These are phyloP conservation scores for Shiraia sp. DNA, from an alignment of 2,329 filamentous ascomycete species.

Conservation along the genomic window DNA sequence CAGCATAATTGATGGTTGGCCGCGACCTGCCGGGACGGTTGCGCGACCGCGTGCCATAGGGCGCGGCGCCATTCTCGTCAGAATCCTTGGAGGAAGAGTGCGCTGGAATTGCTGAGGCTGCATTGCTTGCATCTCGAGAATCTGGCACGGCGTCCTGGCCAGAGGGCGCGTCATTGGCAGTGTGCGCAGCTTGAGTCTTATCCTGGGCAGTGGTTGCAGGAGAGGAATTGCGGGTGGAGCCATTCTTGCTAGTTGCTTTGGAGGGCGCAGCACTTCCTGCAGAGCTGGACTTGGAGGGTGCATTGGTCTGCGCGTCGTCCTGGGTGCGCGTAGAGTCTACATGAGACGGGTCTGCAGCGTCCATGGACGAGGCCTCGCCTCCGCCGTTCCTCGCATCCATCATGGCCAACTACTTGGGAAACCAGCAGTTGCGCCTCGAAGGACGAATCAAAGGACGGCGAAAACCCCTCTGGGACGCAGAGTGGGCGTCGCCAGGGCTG, in stretches of 20 bases:
- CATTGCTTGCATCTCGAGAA: slow-evolving; percentile 32
- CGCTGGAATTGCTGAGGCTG: slow-evolving; percentile 32
- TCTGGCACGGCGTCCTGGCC: slow-evolving; percentile 32
- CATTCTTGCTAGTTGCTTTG: slow-evolving; percentile 38
- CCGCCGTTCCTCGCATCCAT: slow-evolving; percentile 43
- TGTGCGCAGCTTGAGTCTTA: slow-evolving; percentile 25
- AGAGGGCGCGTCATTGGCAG: slow-evolving; percentile 30
- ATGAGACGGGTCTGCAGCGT: slow-evolving; percentile 33
- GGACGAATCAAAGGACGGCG: slow-evolving; percentile 23
- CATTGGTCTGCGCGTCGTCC: slow-evolving; percentile 32
- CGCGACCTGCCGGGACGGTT: slow-evolving; percentile 80
- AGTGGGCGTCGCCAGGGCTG: slow-evolving; percentile 31
- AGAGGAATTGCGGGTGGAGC: slow-evolving; percentile 42
- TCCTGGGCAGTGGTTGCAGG: slow-evolving; percentile 33
- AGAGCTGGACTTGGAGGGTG: slow-evolving; percentile 20
- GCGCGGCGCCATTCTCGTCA: slow-evolving; percentile 55
- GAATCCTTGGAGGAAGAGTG: slow-evolving; percentile 39
- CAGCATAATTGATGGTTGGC: slow-evolving; percentile 94
- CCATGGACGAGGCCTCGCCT: slow-evolving; percentile 39
- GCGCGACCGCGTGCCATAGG: slow-evolving; percentile 91
- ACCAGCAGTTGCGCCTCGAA: slow-evolving; percentile 20
- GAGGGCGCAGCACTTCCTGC: slow-evolving; percentile 33
- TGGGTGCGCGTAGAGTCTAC: slow-evolving; percentile 34
- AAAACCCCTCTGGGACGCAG: slow-evolving; percentile 21
- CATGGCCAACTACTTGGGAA: slow-evolving; percentile 31